These are phyloP conservation scores for Mortierella sp. DNA, from an alignment of 371 early-diverging fungal genomes.

Conservation along the genomic window DNA sequence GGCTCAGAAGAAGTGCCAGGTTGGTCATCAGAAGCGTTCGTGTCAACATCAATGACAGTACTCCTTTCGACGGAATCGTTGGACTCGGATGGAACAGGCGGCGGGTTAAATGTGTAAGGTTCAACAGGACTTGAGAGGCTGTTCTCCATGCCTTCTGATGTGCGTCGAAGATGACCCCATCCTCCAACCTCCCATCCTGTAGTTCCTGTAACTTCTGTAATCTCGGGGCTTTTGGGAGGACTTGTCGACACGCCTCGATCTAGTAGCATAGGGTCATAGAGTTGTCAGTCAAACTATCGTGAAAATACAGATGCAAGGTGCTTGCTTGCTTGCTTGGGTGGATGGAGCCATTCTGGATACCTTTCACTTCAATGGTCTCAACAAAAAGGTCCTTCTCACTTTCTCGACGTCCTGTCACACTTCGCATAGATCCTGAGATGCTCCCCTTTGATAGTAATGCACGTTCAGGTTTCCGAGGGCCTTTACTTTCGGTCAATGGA, in stretches of 20 bases:
- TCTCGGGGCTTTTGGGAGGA: neutral
- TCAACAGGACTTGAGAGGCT: conserved; percentile 29
- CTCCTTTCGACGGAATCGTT: neutral
- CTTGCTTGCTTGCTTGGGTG: too few species aligned
- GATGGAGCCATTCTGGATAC: neutral
- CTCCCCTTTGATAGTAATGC: conserved; percentile 9
- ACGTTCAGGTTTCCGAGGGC: conserved; percentile 14
- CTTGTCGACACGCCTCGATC: too few species aligned
- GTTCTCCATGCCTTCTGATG: conserved; percentile 17
- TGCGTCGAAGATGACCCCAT: conserved; percentile 24
- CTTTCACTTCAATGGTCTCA: neutral
- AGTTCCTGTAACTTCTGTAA: conserved; percentile 9
- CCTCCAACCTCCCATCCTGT: conserved; percentile 47
- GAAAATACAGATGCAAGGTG: too few species aligned
- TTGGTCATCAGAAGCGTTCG: neutral
- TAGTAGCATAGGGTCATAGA: too few species aligned
- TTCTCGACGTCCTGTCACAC: neutral
- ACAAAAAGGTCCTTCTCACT: neutral
- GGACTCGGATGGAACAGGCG: neutral
- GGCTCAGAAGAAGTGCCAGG: neutral
- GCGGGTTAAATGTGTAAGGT: neutral
- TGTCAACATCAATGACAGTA: neutral
- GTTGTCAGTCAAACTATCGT: too few species aligned
- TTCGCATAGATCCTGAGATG: neutral
- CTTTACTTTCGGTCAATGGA: conserved; percentile 7